A percentile compares a stretch with the other conserved stretches of the same genome.
Conservation (phyloP, 108 stramenopile species). For the Stephanodiscus triporus region DNA sequence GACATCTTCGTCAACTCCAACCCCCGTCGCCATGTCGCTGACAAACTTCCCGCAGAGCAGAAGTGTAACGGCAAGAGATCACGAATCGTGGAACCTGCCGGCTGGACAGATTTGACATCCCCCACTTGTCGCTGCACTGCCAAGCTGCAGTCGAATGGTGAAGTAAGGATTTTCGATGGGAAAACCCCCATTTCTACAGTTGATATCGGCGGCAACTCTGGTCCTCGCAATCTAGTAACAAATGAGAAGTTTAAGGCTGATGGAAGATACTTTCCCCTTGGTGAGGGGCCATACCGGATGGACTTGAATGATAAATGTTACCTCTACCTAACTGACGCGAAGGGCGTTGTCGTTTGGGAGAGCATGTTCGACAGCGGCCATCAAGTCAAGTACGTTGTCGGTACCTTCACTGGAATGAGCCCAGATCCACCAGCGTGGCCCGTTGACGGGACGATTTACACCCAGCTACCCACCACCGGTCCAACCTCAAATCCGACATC, state of each 20-base stretch:
- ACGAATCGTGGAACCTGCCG: neutral
- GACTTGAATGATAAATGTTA: slow-evolving; percentile 1
- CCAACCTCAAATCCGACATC: too few species aligned
- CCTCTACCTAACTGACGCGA: neutral
- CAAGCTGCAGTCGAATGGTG: neutral
- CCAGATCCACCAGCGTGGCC: too few species aligned
- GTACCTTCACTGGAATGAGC: too few species aligned
- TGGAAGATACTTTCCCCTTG: neutral
- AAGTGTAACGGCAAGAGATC: neutral
- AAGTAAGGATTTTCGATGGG: neutral
- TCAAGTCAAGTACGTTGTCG: too few species aligned
- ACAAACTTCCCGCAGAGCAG: neutral
- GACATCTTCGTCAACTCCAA: neutral
- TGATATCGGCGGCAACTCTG: neutral
- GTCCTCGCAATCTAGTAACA: neutral
- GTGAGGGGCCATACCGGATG: neutral
- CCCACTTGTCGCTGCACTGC: neutral
- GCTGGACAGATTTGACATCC: neutral
- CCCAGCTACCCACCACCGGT: too few species aligned
- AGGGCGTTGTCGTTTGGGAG: slow-evolving; percentile 5
- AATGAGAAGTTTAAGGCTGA: neutral
- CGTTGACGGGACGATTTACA: too few species aligned
- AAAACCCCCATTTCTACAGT: neutral
- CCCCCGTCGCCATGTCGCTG: neutral
- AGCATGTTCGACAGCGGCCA: neutral